phyloP scores from a whole-genome alignment of 176 grass and related monocot species.

The Rhynchospora pubera region DNA sequence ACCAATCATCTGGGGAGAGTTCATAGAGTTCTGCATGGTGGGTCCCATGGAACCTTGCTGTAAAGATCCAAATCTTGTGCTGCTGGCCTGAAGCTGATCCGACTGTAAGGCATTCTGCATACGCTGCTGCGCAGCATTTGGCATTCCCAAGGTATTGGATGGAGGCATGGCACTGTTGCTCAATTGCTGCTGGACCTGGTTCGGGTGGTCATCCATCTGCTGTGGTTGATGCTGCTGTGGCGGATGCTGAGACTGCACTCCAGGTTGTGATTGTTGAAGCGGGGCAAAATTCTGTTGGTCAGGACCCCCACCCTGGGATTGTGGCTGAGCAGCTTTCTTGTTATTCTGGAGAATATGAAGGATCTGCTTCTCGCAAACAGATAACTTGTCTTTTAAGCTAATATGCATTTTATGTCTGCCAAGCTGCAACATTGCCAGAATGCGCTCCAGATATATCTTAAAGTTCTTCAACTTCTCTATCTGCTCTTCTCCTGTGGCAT shows the following conservation, averaged over 20 bases:
- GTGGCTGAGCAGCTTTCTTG: slow-evolving; percentile 9
- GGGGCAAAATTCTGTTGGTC: slow-evolving; percentile 37
- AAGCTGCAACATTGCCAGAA: slow-evolving; percentile 36
- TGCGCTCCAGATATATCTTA: slow-evolving; percentile 42
- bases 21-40: slow-evolving; percentile 24
- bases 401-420: slow-evolving; percentile 41
- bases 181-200: slow-evolving; percentile 45
- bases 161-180: slow-evolving; percentile 33
- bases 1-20: slow-evolving; percentile 37
- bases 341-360: slow-evolving; percentile 26
- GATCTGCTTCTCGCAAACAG: slow-evolving; percentile 59
- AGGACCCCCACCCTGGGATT: background rate
- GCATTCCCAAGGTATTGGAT: slow-evolving; percentile 54
- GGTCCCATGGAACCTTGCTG: slow-evolving; percentile 47
- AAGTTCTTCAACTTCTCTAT: slow-evolving; percentile 61
- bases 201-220: slow-evolving; percentile 51
- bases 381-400: slow-evolving; percentile 43
- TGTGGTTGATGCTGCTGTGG: slow-evolving; percentile 44
- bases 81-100: slow-evolving; percentile 41
- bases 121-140: slow-evolving; percentile 42
- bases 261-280: slow-evolving; percentile 45
- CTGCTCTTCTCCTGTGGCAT: too few relatives aligned
- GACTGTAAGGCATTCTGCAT: slow-evolving; percentile 43
- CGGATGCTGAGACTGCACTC: slow-evolving; percentile 37
- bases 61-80: slow-evolving; percentile 56